phyloP scores from a whole-genome alignment of 1,284 basidiomycete species.

The Austroboletus niveus region DNA sequence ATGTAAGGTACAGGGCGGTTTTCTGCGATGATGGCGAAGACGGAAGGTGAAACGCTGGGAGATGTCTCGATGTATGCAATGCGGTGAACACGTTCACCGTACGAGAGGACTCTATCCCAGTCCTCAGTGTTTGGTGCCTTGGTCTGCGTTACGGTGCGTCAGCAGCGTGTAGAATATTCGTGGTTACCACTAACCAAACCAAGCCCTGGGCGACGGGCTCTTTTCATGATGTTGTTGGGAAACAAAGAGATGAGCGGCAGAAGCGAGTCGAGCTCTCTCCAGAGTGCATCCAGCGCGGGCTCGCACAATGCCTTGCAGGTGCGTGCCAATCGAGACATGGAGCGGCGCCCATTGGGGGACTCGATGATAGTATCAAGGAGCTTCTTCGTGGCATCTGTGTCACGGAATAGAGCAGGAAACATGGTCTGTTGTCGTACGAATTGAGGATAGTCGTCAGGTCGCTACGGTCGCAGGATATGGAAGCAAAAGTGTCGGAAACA shows the following conservation, averaged over 20 bases:
- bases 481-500: conserved; percentile 44
- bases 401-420: conserved; percentile 55
- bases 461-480: conserved; percentile 33
- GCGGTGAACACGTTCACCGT: conserved; percentile 63
- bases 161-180: conserved; percentile 8
- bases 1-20: conserved; percentile 59
- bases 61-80: conserved; percentile 67
- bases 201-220: conserved; percentile 63
- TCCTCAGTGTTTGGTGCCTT: conserved; percentile 60
- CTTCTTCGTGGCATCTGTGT: conserved; percentile 59
- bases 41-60: conserved; percentile 57
- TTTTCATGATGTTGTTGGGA: conserved; percentile 62
- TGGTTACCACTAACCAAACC: conserved; percentile 59
- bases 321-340: conserved; percentile 64
- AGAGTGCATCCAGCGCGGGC: conserved; percentile 68
- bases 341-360: conserved; percentile 58
- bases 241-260: conserved; percentile 69
- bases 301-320: conserved; percentile 71
- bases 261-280: conserved; percentile 75
- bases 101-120: conserved; percentile 62
- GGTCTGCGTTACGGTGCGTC: conserved; percentile 39
- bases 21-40: conserved; percentile 65
- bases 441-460: conserved; percentile 27
- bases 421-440: conserved; percentile 45
- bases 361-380: conserved; percentile 70